Evolutionary conservation across 768 basidiomycete genomes (phyloP).

Genomic region (Tremella mesenterica): DNA sequence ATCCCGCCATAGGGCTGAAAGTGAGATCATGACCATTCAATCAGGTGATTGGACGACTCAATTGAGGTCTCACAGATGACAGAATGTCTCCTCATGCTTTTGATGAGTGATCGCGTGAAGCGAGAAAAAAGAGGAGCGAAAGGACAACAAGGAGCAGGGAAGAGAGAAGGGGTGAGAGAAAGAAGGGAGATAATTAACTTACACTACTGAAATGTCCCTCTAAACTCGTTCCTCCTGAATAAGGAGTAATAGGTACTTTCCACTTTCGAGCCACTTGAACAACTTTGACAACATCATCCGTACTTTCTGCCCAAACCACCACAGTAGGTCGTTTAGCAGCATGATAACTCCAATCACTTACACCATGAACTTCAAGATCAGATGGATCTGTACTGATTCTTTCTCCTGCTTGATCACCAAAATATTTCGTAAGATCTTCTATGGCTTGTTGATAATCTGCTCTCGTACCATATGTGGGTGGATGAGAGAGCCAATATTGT

Average conservation of each 20-base stretch:
- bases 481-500: slow-evolving; percentile 20
- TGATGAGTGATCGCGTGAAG: too few relatives aligned
- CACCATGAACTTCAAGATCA: slow-evolving; percentile 34
- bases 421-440: slow-evolving; percentile 17
- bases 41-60: not conserved
- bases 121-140: too few relatives aligned
- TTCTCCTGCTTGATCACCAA: slow-evolving; percentile 18
- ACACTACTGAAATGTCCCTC: slow-evolving; percentile 63
- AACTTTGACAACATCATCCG: slow-evolving; percentile 72
- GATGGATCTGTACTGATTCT: slow-evolving; percentile 29
- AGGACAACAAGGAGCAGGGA: not conserved
- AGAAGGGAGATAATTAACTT: not conserved
- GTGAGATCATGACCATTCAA: not conserved
- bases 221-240: slow-evolving; percentile 74
- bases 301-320: slow-evolving; percentile 49
- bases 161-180: not conserved
- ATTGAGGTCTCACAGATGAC: too few relatives aligned
- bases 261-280: slow-evolving; percentile 68
- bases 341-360: slow-evolving; percentile 41
- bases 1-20: slow-evolving; percentile 54
- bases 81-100: too few relatives aligned
- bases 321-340: slow-evolving; percentile 34
- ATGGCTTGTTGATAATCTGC: slow-evolving; percentile 30
- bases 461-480: slow-evolving; percentile 25
- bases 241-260: slow-evolving; percentile 67